Base-by-base conservation (phyloP, 768 basidiomycete species). In the Paxillus rubicundulus region DNA sequence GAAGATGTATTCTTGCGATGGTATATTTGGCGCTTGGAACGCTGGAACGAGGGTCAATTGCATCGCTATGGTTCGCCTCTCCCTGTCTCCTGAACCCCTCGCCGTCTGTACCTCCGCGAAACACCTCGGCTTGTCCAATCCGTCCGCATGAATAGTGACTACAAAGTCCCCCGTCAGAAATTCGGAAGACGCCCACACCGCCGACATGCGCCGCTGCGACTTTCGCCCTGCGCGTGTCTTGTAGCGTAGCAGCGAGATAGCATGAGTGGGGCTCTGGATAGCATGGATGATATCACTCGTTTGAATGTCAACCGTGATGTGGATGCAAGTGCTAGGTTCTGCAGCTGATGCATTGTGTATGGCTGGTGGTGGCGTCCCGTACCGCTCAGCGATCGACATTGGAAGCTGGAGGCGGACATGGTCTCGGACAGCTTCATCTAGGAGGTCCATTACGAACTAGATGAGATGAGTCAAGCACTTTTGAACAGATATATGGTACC, bases 1-100 rank as follows among this genome's bases (percentile, higher is more conserved):
- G 54, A 86, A 86, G 0, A 86, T 67, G 49, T 79, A 86, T 52
- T 86, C 84, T 47, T 82, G 82, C 0, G 68, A 60, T 10, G 53
- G 52, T 1, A 81, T 59, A 1, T 71, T 70, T 1, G 75, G 73
- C 4, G 82, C 58, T 17, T 69, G 61, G 52, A 79, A 77, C 39
- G 74, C 77, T 1, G 84, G 82, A 4, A 85, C 74, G n/a, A 85
- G 60, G 0, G 76, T 78, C 32, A 84, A 61, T 37, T 80, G 81
- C 68, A 84, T 65, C 0, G 81, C 81, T 2, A 81, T 59, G 1
- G 77, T 75, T 37, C 66, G 57, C 1, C 14, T 43, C 7, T 45
- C 41, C 8, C 21, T 5, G 8, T 21, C 37, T 10, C 14, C 30
- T 49, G 56, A 39, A 49, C 63, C 33, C 34, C 53, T 32, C 6